Evolutionary conservation across 2,329 filamentous ascomycete genomes (phyloP).

Genomic region (Pestalotiopsis sp.): DNA sequence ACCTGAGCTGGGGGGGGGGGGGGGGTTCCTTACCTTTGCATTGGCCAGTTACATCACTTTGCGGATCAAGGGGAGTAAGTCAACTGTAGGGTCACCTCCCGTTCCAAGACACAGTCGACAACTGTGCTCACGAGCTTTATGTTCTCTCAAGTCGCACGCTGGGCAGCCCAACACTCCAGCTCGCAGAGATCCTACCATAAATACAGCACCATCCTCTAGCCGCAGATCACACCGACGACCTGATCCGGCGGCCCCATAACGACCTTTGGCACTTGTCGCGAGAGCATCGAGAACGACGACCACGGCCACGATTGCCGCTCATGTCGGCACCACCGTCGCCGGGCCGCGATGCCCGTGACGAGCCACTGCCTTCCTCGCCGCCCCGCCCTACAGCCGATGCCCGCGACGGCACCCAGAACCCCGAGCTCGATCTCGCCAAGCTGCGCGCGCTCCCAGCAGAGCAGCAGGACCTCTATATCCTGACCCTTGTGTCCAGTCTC

Average conservation of each 20-base stretch:
- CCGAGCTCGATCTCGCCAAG: constrained; percentile 87
- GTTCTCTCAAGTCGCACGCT: too few species aligned
- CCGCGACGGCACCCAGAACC: constrained; percentile 53
- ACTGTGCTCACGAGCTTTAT: too few species aligned
- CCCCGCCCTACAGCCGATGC: constrained; percentile 32
- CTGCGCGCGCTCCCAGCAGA: constrained; percentile 87
- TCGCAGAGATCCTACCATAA: too few species aligned
- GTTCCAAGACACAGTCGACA: too few species aligned
- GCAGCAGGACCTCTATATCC: constrained; percentile 92
- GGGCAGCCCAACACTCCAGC: too few species aligned
- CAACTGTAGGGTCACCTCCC: too few species aligned
- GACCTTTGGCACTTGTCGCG: not conserved
- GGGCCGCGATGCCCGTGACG: constrained; percentile 36
- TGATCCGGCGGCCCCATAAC: not conserved
- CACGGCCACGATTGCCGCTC: constrained; percentile 15
- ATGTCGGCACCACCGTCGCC: constrained; percentile 34
- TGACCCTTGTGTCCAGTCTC: constrained; percentile 84
- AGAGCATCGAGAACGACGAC: not conserved
- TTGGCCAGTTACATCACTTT: too few species aligned
- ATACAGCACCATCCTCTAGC: too few species aligned
- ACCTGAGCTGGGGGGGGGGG: too few species aligned
- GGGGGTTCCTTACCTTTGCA: too few species aligned
- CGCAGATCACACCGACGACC: not conserved
- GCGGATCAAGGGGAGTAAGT: too few species aligned
- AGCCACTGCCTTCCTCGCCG: constrained; percentile 21